Conservation (phyloP, 2,329 filamentous ascomycete genomes). For the Samsoniella hepiali region DNA sequence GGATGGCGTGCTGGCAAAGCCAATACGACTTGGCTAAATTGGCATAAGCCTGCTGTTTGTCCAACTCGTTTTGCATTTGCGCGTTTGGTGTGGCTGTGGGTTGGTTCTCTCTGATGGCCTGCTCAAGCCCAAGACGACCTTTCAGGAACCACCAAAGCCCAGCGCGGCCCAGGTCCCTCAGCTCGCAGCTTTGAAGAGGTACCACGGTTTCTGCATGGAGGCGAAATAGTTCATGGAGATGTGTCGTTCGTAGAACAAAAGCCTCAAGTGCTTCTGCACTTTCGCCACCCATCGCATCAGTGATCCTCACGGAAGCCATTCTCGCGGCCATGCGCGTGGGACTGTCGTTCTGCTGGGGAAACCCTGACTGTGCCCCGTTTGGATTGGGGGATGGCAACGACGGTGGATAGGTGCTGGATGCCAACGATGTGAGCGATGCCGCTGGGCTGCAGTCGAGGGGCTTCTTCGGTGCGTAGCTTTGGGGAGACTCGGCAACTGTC, state of each 20-base stretch:
- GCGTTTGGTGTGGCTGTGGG: conserved; percentile 44
- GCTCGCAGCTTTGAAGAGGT: conserved; percentile 59
- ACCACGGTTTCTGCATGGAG: conserved; percentile 72
- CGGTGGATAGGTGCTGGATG: conserved; percentile 30
- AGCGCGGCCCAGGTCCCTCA: conserved; percentile 67
- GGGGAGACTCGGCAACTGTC: conserved; percentile 27
- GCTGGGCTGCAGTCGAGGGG: conserved; percentile 41
- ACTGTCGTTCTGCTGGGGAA: conserved; percentile 27
- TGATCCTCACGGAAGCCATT: conserved; percentile 38
- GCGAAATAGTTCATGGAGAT: conserved; percentile 72
- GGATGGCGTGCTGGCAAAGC: conserved; percentile 60
- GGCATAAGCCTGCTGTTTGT: conserved; percentile 74
- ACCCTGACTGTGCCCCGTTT: conserved; percentile 23
- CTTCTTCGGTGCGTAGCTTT: conserved; percentile 25
- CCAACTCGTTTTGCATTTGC: conserved; percentile 51
- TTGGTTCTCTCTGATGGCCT: conserved; percentile 56
- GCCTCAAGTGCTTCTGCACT: conserved; percentile 64
- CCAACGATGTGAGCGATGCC: conserved; percentile 34
- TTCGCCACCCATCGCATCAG: conserved; percentile 43
- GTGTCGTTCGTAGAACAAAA: conserved; percentile 68
- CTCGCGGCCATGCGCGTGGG: conserved; percentile 29
- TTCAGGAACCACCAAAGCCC: conserved; percentile 88
- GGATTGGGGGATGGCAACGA: conserved; percentile 20
- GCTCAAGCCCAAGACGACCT: conserved; percentile 73
- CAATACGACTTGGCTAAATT: conserved; percentile 84